These are phyloP conservation scores for Rhynchosporium secalis DNA, from an alignment of 2,329 filamentous ascomycete genomes.

Conservation along the genomic window DNA sequence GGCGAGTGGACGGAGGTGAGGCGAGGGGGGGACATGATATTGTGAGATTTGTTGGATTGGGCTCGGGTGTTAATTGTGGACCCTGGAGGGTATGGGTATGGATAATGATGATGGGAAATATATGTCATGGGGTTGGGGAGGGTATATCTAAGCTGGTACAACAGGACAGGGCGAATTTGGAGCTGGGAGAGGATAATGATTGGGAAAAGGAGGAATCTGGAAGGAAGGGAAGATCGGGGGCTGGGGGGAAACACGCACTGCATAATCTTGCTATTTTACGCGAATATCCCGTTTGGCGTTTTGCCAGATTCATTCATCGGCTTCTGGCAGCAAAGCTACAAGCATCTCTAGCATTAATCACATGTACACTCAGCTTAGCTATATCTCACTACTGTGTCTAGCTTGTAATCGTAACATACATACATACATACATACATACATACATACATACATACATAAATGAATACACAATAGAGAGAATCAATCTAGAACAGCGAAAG, in stretches of 20 bases:
- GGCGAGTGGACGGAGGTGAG: constrained; percentile 26
- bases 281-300: constrained; percentile 11
- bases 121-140: not conserved
- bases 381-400: not conserved
- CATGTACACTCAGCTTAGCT: not conserved
- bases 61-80: constrained; percentile 1
- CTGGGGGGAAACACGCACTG: not conserved
- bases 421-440: not conserved
- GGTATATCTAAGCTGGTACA: not conserved
- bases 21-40: too few species aligned
- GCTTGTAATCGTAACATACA: constrained; percentile 6
- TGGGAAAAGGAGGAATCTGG: not conserved
- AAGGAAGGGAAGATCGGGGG: not conserved
- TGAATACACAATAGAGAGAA: not conserved
- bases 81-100: constrained; percentile 1
- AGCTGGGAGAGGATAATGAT: not conserved
- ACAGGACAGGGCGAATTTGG: not conserved
- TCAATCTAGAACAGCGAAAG: not conserved
- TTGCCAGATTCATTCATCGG: not conserved
- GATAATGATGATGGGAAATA: constrained; percentile 10
- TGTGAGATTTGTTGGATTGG: not conserved
- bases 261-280: not conserved
- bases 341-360: not conserved
- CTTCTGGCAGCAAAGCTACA: not conserved
- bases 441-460: not conserved